Conservation (phyloP, 2,329 filamentous ascomycete genomes). For the Fusarium anguioides region DNA sequence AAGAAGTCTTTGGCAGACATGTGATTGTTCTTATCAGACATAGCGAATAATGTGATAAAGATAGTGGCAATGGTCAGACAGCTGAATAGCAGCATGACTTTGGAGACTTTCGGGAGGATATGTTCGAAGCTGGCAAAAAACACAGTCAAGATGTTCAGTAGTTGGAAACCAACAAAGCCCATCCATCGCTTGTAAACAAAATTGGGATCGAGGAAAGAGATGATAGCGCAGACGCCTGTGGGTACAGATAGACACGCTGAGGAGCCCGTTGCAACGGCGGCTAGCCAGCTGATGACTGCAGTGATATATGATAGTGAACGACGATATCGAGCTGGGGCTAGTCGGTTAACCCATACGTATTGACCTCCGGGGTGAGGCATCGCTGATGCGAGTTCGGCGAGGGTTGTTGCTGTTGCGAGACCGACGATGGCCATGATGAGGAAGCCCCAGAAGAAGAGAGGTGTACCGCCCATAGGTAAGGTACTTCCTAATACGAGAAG, state of each 20-base stretch:
- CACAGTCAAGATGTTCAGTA: conserved; percentile 1
- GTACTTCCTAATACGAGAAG: conserved; percentile 8
- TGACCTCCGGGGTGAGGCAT: conserved; percentile 12
- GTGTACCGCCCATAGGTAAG: conserved; percentile 5
- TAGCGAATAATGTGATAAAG: neutral
- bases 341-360: conserved; percentile 3
- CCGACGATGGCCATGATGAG: neutral
- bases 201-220: neutral
- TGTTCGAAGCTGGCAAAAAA: conserved; percentile 6
- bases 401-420: neutral
- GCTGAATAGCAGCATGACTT: conserved; percentile 1
- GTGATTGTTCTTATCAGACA: neutral
- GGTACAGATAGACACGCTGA: conserved; percentile 2
- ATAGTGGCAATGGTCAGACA: neutral
- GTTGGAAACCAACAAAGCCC: conserved; percentile 2
- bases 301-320: neutral
- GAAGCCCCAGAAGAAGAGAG: conserved; percentile 13
- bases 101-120: neutral
- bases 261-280: conserved; percentile 1
- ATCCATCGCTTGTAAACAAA: conserved; percentile 11
- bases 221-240: neutral
- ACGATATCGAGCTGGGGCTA: neutral
- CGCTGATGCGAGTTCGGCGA: neutral
- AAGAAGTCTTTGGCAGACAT: neutral
- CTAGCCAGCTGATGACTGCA: neutral